Percentiles rank a stretch among this genome's conserved stretches.
phyloP scores from a whole-genome alignment of 208 protist species.

The Lotmaria passim region DNA sequence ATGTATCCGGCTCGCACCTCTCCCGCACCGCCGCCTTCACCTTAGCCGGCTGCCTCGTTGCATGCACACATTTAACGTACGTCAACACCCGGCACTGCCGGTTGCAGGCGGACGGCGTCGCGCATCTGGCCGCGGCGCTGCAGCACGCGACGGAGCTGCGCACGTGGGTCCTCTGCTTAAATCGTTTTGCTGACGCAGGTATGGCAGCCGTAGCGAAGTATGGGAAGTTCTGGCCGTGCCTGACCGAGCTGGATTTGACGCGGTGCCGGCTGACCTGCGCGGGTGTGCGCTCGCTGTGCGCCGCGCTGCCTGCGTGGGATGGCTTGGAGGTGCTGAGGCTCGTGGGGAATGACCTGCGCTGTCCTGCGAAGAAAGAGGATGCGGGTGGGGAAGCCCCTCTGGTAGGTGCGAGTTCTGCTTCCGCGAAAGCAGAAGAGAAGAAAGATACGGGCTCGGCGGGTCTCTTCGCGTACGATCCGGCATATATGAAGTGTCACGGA shows the following conservation, averaged over 20 bases:
- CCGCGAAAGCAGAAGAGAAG: no score
- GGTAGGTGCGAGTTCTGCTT: not conserved
- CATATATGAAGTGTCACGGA: conserved; percentile 52
- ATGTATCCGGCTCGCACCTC: conserved; percentile 59
- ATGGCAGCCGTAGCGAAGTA: conserved; percentile 36
- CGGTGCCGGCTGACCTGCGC: conserved; percentile 70
- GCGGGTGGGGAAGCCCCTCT: not conserved
- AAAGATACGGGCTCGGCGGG: conserved; percentile 1
- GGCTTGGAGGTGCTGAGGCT: conserved; percentile 55
- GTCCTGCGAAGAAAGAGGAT: not conserved
- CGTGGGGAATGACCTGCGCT: conserved; percentile 69
- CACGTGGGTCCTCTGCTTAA: conserved; percentile 58
- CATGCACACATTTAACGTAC: conserved; percentile 40
- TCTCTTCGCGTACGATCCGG: conserved; percentile 73
- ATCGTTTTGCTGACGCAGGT: conserved; percentile 63
- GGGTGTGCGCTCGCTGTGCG: conserved; percentile 37
- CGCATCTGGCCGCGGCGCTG: conserved; percentile 43
- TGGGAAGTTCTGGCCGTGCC: conserved; percentile 49
- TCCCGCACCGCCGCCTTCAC: conserved; percentile 44
- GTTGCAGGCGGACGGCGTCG: conserved; percentile 34
- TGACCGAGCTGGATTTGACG: conserved; percentile 66
- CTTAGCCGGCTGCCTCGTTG: conserved; percentile 52
- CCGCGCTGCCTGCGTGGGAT: conserved; percentile 35
- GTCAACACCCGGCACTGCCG: conserved; percentile 71
- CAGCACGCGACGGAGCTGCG: conserved; percentile 37